Percentiles rank a stretch among this genome's conserved stretches.
phyloP scores from a whole-genome alignment of 768 basidiomycete species.

The Serendipita sp. region DNA sequence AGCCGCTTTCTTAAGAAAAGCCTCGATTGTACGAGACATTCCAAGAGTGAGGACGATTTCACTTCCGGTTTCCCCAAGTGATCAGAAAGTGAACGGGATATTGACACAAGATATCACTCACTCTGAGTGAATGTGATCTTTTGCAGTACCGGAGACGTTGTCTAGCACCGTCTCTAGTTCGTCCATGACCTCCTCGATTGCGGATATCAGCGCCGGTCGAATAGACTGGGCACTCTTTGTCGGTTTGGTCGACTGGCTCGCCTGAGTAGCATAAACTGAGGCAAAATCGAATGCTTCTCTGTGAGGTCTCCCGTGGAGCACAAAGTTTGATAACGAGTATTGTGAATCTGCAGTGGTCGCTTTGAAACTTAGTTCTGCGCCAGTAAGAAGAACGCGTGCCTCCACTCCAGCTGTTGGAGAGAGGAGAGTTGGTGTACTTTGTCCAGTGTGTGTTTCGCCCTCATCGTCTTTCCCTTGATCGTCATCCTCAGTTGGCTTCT shows the following conservation, averaged over 20 bases:
- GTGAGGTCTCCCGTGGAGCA: constrained; percentile 60
- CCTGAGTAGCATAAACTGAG: background rate
- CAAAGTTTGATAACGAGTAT: constrained; percentile 62
- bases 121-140: constrained; percentile 98
- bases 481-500: constrained; percentile 22
- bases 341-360: background rate
- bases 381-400: constrained; percentile 13
- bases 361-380: background rate
- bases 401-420: background rate
- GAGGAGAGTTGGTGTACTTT: background rate
- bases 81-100: background rate
- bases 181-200: constrained; percentile 89
- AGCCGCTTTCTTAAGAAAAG: constrained; percentile 82
- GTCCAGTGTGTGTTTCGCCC: background rate
- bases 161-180: constrained; percentile 95
- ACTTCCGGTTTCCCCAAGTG: constrained; percentile 27
- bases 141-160: constrained; percentile 83
- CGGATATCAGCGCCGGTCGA: constrained; percentile 80
- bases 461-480: background rate
- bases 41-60: constrained; percentile 92
- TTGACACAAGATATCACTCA: constrained; percentile 26
- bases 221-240: constrained; percentile 33
- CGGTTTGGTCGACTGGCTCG: background rate
- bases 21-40: constrained; percentile 85
- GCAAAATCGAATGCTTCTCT: background rate